Conservation (phyloP, 371 early-diverging fungal genomes). For the Apophysomyces elegans region DNA sequence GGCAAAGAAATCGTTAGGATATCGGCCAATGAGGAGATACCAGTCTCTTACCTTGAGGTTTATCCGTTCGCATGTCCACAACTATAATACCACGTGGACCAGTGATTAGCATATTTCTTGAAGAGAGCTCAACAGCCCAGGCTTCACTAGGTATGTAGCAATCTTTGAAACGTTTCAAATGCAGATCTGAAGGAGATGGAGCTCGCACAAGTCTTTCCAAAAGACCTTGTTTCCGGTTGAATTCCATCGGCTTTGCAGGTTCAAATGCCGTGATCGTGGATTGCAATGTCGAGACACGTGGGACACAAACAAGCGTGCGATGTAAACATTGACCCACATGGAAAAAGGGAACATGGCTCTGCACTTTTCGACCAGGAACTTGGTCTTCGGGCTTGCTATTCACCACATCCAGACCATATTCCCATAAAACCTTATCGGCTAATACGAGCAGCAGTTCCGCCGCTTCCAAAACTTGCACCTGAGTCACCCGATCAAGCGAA, state of each 20-base stretch:
- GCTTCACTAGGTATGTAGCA: slow-evolving; percentile 49
- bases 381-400: slow-evolving; percentile 41
- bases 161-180: slow-evolving; percentile 41
- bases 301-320: slow-evolving; percentile 44
- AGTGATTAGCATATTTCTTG: slow-evolving; percentile 47
- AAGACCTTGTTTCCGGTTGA: slow-evolving; percentile 17
- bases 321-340: slow-evolving; percentile 41
- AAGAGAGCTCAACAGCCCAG: slow-evolving; percentile 43
- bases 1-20: neutral
- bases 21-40: neutral
- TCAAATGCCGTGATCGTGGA: slow-evolving; percentile 40
- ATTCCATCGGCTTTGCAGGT: slow-evolving; percentile 25
- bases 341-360: slow-evolving; percentile 46
- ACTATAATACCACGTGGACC: slow-evolving; percentile 47
- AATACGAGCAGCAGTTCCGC: slow-evolving; percentile 42
- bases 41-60: slow-evolving; percentile 46
- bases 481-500: slow-evolving; percentile 32
- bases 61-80: slow-evolving; percentile 47
- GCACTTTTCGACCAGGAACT: slow-evolving; percentile 33
- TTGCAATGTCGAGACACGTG: slow-evolving; percentile 37
- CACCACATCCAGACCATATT: slow-evolving; percentile 41
- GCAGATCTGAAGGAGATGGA: slow-evolving; percentile 22
- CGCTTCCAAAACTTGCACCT: slow-evolving; percentile 45
- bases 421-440: slow-evolving; percentile 43
- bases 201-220: slow-evolving; percentile 16